Conservation (phyloP, 495 filamentous ascomycete species). For the Penicillium canescens region DNA sequence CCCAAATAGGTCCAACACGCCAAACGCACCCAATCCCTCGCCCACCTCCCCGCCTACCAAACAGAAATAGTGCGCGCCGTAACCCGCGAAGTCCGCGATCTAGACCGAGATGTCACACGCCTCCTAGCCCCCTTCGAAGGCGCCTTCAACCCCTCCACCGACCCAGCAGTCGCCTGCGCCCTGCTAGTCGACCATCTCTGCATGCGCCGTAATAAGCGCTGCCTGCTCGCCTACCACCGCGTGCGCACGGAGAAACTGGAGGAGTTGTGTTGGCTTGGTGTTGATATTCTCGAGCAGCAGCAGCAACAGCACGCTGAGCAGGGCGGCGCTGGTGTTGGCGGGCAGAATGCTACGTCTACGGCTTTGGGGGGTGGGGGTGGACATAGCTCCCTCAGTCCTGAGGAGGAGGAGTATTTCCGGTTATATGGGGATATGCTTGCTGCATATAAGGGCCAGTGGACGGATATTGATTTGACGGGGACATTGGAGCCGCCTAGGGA, state of each 20-base stretch:
- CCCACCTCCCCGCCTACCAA: constrained; percentile 89
- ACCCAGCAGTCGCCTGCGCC: constrained; percentile 82
- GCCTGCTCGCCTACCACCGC: constrained; percentile 91
- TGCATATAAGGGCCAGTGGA: constrained; percentile 98
- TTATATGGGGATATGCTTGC: constrained; percentile 90
- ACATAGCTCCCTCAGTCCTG: constrained; percentile 84
- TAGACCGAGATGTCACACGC: constrained; percentile 83
- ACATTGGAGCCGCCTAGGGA: constrained; percentile 92
- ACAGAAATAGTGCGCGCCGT: constrained; percentile 87
- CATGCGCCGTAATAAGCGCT: constrained; percentile 95
- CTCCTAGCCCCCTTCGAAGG: constrained; percentile 81
- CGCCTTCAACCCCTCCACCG: constrained; percentile 79
- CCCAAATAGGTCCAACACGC: constrained; percentile 82
- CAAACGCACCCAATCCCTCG: constrained; percentile 88
- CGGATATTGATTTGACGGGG: constrained; percentile 94
- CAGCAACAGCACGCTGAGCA: constrained; percentile 4
- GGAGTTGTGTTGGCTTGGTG: constrained; percentile 88
- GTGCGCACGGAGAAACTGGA: constrained; percentile 89
- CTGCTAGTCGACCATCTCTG: constrained; percentile 91
- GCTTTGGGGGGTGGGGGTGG: constrained; percentile 40
- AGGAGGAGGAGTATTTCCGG: constrained; percentile 95
- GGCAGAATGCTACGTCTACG: constrained; percentile 19
- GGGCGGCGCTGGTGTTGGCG: too few species aligned
- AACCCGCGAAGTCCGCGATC: constrained; percentile 88
- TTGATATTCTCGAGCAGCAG: constrained; percentile 71